Base-by-base conservation (phyloP, 2,329 filamentous ascomycete species). In the Ophiostoma ulmi region DNA sequence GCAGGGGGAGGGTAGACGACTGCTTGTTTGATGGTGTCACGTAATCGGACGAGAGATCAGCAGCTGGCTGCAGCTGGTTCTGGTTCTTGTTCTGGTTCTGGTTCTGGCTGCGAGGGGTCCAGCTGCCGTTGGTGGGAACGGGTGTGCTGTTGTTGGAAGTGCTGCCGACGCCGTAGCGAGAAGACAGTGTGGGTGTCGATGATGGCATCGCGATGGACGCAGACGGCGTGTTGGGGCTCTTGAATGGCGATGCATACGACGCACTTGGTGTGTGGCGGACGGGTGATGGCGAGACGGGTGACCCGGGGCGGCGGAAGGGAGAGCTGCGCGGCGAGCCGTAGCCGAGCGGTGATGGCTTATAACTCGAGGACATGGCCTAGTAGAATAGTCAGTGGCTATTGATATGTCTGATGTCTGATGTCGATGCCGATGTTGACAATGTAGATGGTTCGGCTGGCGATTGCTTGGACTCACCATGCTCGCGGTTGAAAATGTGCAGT, bases 321-420 rank as follows among this genome's bases (percentile, higher is more conserved):
- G 88, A 90, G 76, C 81, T 85, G 78, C 91, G 87, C 75, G 87
- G 86, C 66, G 90, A 90, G 74, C 88, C 88, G 80, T 90, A 91
- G 72, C 89, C 89, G 72, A 92, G 81, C 70, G 89, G 89, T 35
- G 90, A 91, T 17, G 89, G 89, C 78, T 91, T 91, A 80, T 90
- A 92, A 71, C 86, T 81, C 68, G 83, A 78, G 71, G 81, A 83
- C 78, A 83, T 85, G 78, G 83, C 84, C 87, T 86, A 77, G 17
- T 6, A 17, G 20, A 20, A 41, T 14, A 66, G 58, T 39, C 20
- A 61, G 44, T 68, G 48, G 55, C 38, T 55, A 20, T 44, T 65
- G 63, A 36, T 65, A 3, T 31, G 20, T 13, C 6, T 38, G 63
- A 5, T 35, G 26, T 63, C 31, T 22, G 55, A 14, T 14, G 58